Evolutionary conservation across 164 flowering plant genomes (phyloP).

Genomic region (Liriodendron chinense): DNA sequence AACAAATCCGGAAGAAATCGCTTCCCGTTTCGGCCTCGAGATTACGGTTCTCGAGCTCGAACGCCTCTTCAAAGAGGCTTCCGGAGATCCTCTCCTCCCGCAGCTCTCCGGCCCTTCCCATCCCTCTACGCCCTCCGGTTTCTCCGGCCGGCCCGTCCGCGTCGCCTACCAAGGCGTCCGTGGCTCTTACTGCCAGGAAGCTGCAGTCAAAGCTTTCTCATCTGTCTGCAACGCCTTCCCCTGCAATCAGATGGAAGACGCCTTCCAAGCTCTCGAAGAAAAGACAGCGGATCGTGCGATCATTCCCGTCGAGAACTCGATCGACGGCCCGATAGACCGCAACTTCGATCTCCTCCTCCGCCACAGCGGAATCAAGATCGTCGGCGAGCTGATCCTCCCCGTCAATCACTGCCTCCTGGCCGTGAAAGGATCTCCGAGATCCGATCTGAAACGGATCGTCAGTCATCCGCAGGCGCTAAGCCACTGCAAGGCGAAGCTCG

Average conservation of each 20-base stretch:
- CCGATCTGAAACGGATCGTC: conserved; percentile 17
- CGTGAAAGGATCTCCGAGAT: conserved; percentile 4
- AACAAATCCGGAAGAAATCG: conserved; percentile 5
- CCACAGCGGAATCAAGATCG: conserved; percentile 17
- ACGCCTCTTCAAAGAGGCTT: conserved; percentile 14
- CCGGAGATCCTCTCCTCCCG: conserved; percentile 7
- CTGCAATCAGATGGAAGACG: conserved; percentile 29
- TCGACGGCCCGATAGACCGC: conserved; percentile 25
- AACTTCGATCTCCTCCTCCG: conserved; percentile 28
- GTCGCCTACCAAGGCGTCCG: conserved; percentile 31
- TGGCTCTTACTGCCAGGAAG: conserved; percentile 35
- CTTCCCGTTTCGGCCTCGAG: conserved; percentile 10
- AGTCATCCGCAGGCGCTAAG: conserved; percentile 32
- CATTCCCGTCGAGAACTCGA: conserved; percentile 27
- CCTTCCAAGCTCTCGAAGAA: conserved; percentile 25
- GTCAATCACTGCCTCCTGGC: conserved; percentile 33
- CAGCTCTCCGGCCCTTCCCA: conserved; percentile 6
- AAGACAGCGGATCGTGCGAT: conserved; percentile 25
- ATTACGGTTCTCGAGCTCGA: conserved; percentile 18
- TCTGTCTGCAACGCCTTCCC: conserved; percentile 12
- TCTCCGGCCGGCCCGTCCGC: conserved; percentile 19
- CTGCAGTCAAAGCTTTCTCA: conserved; percentile 27
- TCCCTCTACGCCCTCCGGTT: background rate
- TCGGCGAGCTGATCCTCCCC: conserved; percentile 23
- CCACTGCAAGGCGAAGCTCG: conserved; percentile 23